Conservation (phyloP, 164 flowering plant genomes). For the Vitis rupestris region DNA sequence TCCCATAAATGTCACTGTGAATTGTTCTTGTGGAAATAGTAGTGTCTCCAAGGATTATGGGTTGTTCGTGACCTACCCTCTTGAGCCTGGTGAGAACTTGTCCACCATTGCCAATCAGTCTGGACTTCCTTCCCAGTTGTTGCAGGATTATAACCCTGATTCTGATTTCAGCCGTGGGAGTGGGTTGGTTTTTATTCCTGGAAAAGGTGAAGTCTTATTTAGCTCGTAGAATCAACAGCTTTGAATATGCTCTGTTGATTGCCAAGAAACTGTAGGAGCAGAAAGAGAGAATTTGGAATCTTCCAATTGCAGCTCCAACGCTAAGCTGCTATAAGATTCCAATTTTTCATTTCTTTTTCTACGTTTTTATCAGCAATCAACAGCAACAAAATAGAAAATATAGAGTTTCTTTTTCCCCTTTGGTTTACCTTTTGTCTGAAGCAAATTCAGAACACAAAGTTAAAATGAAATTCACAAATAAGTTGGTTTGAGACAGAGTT, state of each 20-base stretch:
- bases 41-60: conserved; percentile 35
- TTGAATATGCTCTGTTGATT: too few species aligned
- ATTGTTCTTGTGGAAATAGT: conserved; percentile 49
- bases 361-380: too few species aligned
- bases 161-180: conserved; percentile 21
- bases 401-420: too few species aligned
- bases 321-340: too few species aligned
- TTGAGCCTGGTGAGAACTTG: conserved; percentile 35
- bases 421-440: too few species aligned
- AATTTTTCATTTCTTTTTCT: too few species aligned
- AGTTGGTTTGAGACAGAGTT: not conserved
- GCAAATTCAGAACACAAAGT: too few species aligned
- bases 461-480: not conserved
- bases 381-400: too few species aligned
- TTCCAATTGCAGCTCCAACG: too few species aligned
- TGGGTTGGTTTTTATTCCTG: conserved; percentile 35
- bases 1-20: conserved; percentile 36
- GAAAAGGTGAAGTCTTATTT: conserved; percentile 26
- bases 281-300: too few species aligned
- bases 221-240: too few species aligned
- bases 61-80: conserved; percentile 51
- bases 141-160: conserved; percentile 31
- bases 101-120: conserved; percentile 18
- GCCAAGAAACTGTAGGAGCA: too few species aligned
- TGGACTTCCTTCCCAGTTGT: conserved; percentile 11